Base-by-base conservation (phyloP, 306 rosid genomes). In the Begonia loranthoides region DNA sequence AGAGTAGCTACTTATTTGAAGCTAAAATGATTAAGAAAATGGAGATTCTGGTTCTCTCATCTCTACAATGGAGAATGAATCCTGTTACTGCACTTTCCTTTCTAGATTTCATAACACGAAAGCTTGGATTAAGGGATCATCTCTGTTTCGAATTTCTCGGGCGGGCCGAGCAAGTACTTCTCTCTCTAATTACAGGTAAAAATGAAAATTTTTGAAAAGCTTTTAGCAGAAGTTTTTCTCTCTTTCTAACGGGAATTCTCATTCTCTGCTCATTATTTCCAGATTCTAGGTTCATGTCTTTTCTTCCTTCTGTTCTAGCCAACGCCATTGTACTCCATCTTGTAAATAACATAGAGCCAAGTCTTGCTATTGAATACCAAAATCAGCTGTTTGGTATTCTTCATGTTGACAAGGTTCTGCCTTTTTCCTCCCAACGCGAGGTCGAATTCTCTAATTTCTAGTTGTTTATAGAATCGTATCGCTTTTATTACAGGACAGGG, bases 1-100 rank as follows among this genome's bases (percentile, higher is more conserved):
- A 80, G 1, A 63, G 73, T 15, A 66, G 45, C 57, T 87, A 65
- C 52, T 16, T 79, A 43, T 87, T 87, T 28, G 93, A 92, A 72
- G 94, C 93, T 0, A 78, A 75, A 28, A 83, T 78, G 45, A 79
- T 92, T 12, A 76, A 75, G 58, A 75, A 68, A 54, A 92, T 92
- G 99, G 99, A 87, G 57, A 76, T 92, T 71, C 63, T 92, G 66
- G 84, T 92, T 5, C 99, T 92, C 54, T 83, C 99, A 5, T 74
- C 94, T 4, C 96, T 92, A 5, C 64, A 68, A 17, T 92, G 99
- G 99, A 80, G 78, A 73, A 86, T 92, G 99, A 78, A 79, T 62
- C 94, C 88, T 0, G 78, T 74, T 14, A 92, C 90, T 33, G 82
- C 99, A 44, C 53, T 87, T 54, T 87, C 94, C 0, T 86, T 92